Base-by-base conservation (phyloP, 1,284 basidiomycete species). In the Rhodotorula sp. region DNA sequence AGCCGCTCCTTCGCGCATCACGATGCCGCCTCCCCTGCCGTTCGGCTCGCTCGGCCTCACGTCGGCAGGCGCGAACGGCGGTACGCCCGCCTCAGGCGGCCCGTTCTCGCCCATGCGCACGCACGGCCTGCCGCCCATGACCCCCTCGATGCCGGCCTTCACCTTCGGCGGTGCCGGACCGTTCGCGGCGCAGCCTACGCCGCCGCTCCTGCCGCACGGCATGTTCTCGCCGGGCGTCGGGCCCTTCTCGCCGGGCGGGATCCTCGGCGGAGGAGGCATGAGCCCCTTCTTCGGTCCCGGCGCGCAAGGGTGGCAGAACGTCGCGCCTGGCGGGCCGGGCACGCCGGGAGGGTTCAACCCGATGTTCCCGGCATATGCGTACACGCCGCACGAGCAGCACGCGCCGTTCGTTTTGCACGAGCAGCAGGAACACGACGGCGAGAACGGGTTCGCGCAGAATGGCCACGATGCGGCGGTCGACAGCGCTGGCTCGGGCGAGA, bases 121-220 rank as follows among this genome's bases (percentile, higher is more conserved):
- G 41, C 59, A 64, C 27, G 67, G 71, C 8, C 70, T 78, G 12
- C 71, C 72, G 17, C 80, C 81, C 23, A 81, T 83, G 79, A 82
- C 82, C 13, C 82, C 81, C 5, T 80, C 80, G 13, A 82, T 83
- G 82, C 82, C 82, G 0, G 81, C 81, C 4, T 83, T 83, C 69
- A 79, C 80, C 0, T 81, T 83, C 57, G 80, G 81, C 44, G 62
- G 62, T 2, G 62, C 62, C 25, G 62, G 62, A 21, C 77, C 80
- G 21, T 78, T 82, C 62, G 80, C 81, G 2, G 66, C 66, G 7
- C 62, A 63, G 27, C 79, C 81, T 63, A 83, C 82, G 21, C 82
- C 82, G 3, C 82, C 82, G 7, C 72, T 81, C 52, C 77, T 82
- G 57, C 78, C 79, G 44, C 80, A 80, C 19, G 71, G 72, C 19